Evolutionary conservation across 2,329 filamentous ascomycete species (phyloP), one percentile per base, ranked within the genome.

Genomic region (Teratosphaeria epicoccoides): DNA sequence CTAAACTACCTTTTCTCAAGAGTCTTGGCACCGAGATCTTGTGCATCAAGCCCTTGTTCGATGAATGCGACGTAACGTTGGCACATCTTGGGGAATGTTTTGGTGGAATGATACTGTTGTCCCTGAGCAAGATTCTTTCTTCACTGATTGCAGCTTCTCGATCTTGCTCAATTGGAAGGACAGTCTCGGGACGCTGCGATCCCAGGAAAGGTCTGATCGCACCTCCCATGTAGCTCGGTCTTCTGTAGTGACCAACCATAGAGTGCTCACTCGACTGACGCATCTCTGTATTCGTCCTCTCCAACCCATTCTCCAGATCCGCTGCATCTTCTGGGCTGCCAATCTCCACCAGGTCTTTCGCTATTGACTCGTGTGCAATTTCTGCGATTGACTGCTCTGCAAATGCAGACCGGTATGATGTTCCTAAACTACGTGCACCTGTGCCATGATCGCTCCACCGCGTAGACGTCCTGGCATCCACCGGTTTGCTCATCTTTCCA

Each of bases 201-300:
- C 81, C 80, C 24, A 87, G 78, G 53, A 94, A 76, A 3, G 85
- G 83, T 50, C 88, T 77, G 1, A 82, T 78, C 23, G 84, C 83
- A 11, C 84, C 85, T 25, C 84, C 83, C 43, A 93, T 83, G 63
- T 84, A 85, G 59, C 82, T 86, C 1, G 88, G 87, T 45, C 88
- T 80, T 51, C 86, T 81, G 70, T 93, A 95, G 26, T 80, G 80
- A 29, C 79, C 77, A 17, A 76, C 74, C 71, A 85, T 75, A 14
- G 80, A 78, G 54, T 72, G 69, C 37, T 60, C 51, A 33, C 53
- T 54, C 51, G 60, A 47, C 10, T 57, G 23, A 46, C 44, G 44
- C n/a, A 24, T 28, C 25, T 46, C 47, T 46, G 12, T 59, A 53
- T 20, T 46, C 23, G 40, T 48, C 14, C n/a, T 44, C 49, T 44